Percentiles rank a stretch among this genome's conserved stretches.
phyloP scores from a whole-genome alignment of 768 basidiomycete genomes.

The Kwoniella sp. region DNA sequence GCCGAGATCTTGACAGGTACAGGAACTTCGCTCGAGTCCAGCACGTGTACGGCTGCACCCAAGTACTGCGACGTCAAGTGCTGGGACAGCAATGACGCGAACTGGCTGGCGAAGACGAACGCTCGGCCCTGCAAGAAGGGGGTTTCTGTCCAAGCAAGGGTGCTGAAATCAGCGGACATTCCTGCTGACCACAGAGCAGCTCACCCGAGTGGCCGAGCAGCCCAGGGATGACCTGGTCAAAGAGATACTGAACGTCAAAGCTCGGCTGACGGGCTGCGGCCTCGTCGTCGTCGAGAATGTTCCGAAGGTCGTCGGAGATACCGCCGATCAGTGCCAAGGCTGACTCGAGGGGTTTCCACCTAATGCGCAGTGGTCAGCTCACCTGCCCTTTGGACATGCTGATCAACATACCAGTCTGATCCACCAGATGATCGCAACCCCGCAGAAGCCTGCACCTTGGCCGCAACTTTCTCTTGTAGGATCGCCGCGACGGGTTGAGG shows the following conservation, averaged over 20 bases:
- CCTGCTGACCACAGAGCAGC: slow-evolving; percentile 44
- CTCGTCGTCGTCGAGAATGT: slow-evolving; percentile 70
- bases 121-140: slow-evolving; percentile 93
- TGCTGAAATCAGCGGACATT: slow-evolving; percentile 58
- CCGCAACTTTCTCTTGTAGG: slow-evolving; percentile 59
- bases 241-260: slow-evolving; percentile 72
- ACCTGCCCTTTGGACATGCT: not conserved
- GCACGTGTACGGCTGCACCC: slow-evolving; percentile 75
- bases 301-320: slow-evolving; percentile 69
- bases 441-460: slow-evolving; percentile 60
- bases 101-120: slow-evolving; percentile 92
- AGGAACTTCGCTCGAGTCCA: slow-evolving; percentile 66
- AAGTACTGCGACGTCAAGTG: slow-evolving; percentile 78
- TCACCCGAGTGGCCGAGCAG: slow-evolving; percentile 67
- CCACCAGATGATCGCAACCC: slow-evolving; percentile 58
- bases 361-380: slow-evolving; percentile 39
- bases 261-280: slow-evolving; percentile 61
- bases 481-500: slow-evolving; percentile 44
- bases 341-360: slow-evolving; percentile 92
- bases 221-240: slow-evolving; percentile 73
- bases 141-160: slow-evolving; percentile 56
- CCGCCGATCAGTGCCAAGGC: slow-evolving; percentile 75
- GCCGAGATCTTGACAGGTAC: slow-evolving; percentile 93
- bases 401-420: slow-evolving; percentile 60
- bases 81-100: slow-evolving; percentile 65